phyloP scores from a whole-genome alignment of 2,329 filamentous ascomycete genomes.

The Lecanosticta acicola region DNA sequence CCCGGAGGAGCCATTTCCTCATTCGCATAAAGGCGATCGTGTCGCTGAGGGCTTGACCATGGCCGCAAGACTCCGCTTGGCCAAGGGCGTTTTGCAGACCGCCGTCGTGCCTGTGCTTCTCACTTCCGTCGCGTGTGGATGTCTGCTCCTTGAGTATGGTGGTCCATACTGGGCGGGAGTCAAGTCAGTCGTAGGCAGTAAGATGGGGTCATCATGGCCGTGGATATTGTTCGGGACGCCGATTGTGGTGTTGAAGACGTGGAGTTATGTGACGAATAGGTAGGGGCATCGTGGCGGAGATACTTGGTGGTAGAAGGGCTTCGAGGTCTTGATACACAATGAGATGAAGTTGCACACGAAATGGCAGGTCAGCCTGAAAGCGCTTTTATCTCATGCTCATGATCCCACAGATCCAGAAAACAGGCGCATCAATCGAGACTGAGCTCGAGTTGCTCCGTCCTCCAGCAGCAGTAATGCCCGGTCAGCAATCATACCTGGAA shows the following conservation, averaged over 20 bases:
- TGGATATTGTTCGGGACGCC: not conserved
- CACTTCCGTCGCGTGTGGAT: not conserved
- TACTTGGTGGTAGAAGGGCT: not conserved
- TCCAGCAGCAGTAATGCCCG: no score
- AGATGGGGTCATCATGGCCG: not conserved
- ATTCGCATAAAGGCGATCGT: conserved; percentile 12
- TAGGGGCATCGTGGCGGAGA: not conserved
- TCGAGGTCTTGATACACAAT: not conserved
- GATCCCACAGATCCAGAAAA: no score
- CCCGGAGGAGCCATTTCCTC: conserved; percentile 9
- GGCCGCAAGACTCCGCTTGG: no score
- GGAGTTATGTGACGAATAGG: not conserved
- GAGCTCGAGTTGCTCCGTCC: no score
- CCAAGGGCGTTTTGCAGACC: not conserved
- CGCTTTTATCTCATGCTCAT: no score
- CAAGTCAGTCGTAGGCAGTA: not conserved
- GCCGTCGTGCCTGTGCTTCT: not conserved
- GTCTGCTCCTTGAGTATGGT: not conserved
- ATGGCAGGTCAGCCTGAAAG: no score
- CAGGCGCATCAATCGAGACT: no score
- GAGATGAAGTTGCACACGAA: not conserved
- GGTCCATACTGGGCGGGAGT: not conserved
- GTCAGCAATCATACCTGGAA: conserved; percentile 19
- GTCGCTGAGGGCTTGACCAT: no score
- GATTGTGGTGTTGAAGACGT: not conserved